Percentiles rank a stretch among this genome's conserved stretches.
Evolutionary conservation across 139 green algal genomes (phyloP).

Genomic region (Coelastrella sp.): DNA sequence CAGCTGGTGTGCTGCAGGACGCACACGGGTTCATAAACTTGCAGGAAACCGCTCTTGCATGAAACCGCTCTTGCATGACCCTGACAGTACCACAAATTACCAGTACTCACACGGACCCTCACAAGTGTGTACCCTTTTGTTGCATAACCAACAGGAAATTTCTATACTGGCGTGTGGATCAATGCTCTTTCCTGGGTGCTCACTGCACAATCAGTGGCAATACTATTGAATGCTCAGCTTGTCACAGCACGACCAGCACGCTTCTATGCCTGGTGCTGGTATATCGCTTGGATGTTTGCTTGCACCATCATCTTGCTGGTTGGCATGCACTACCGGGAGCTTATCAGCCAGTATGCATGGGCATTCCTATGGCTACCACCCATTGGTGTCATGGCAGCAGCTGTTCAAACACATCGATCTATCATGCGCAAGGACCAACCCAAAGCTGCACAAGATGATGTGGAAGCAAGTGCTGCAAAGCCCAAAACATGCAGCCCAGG

Average conservation of each 20-base stretch:
- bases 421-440: background rate
- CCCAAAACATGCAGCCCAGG: constrained; percentile 10
- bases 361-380: constrained; percentile 34
- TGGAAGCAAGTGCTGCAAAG: background rate
- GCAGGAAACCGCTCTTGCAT: no score
- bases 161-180: constrained; percentile 21
- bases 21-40: no score
- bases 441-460: background rate
- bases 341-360: constrained; percentile 4
- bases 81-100: no score
- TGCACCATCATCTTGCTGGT: constrained; percentile 1
- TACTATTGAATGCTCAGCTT: background rate
- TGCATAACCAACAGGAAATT: no score
- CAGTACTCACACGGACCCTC: background rate
- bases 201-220: background rate
- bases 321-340: constrained; percentile 13
- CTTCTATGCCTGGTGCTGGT: constrained; percentile 10
- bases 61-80: background rate
- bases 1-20: no score
- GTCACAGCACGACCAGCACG: background rate
- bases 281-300: constrained; percentile 4
- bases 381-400: background rate
- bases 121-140: background rate
- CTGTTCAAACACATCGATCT: background rate
- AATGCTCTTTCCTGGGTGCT: background rate